These are phyloP conservation scores for Nitzschia inconspicua DNA, from an alignment of 108 stramenopile species.

Conservation along the genomic window DNA sequence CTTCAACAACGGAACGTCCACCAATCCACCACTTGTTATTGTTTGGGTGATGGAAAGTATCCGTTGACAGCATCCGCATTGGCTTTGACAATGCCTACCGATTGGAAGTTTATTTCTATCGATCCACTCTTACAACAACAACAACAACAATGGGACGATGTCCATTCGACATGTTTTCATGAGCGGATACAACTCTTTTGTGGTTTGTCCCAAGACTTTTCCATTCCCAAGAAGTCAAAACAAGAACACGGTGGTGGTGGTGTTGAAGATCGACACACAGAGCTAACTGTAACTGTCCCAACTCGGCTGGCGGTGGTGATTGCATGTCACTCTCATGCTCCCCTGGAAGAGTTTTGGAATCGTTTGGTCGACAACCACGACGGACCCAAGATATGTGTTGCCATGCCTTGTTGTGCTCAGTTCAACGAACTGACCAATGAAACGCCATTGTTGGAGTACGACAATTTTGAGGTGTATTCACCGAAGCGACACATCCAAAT, in stretches of 20 bases:
- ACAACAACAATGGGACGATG: neutral
- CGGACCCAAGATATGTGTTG: constrained; percentile 1
- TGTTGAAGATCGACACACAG: neutral
- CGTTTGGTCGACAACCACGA: constrained; percentile 4
- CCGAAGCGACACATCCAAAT: constrained; percentile 13
- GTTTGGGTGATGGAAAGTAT: constrained; percentile 21
- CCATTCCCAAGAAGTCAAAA: neutral
- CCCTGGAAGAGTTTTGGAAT: constrained; percentile 22
- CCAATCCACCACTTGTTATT: constrained; percentile 1
- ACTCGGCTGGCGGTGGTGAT: neutral
- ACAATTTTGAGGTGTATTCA: constrained; percentile 18
- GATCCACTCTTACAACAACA: constrained; percentile 9
- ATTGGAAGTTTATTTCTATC: constrained; percentile 18
- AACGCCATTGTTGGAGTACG: constrained; percentile 8
- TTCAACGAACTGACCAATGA: constrained; percentile 9
- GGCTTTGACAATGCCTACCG: neutral
- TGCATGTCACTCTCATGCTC: constrained; percentile 23
- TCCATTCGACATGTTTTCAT: neutral
- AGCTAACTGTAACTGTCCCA: too few relatives aligned
- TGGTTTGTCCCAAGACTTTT: constrained; percentile 7
- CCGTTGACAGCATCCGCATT: constrained; percentile 9
- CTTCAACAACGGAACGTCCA: too few relatives aligned
- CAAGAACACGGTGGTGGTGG: neutral
- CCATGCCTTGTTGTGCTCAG: constrained; percentile 20
- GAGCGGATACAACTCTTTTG: constrained; percentile 6